Evolutionary conservation across 805 yeast genomes (phyloP).

Genomic region (Lipomyces kockii): DNA sequence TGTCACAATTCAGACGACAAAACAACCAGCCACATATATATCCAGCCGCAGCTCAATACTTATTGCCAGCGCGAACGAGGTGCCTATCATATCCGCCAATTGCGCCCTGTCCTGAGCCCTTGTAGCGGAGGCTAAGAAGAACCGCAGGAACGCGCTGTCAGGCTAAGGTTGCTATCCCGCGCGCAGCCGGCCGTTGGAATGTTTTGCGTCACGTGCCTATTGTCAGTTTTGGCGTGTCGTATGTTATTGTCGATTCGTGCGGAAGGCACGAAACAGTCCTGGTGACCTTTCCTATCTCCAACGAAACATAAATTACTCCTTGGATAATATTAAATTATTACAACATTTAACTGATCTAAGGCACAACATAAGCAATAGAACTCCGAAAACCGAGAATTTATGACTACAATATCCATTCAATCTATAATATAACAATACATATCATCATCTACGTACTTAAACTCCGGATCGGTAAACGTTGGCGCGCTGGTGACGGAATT

Average conservation of each 20-base stretch:
- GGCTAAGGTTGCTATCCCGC: not conserved
- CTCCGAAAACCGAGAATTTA: not conserved
- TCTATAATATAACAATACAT: not conserved
- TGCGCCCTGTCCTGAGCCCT: no score
- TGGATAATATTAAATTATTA: no score
- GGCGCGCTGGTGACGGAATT: constrained; percentile 84
- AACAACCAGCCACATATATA: no score
- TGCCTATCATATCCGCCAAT: no score
- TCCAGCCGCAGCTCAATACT: no score
- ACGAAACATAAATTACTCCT: not conserved
- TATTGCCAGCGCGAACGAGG: no score
- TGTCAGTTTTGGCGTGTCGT: no score
- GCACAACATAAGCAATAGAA: not conserved
- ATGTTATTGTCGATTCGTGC: no score
- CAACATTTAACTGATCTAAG: constrained; percentile 9
- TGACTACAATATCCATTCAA: not conserved
- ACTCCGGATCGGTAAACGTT: constrained; percentile 78
- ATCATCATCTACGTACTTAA: constrained; percentile 36
- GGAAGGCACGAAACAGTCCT: not conserved
- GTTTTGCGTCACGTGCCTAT: not conserved
- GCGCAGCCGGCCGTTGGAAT: not conserved
- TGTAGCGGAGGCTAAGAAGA: not conserved
- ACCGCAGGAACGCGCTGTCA: not conserved
- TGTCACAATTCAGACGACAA: no score
- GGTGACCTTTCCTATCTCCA: not conserved